Conservation (phyloP, 352 stramenopile species). For the Globisporangium lucens region DNA sequence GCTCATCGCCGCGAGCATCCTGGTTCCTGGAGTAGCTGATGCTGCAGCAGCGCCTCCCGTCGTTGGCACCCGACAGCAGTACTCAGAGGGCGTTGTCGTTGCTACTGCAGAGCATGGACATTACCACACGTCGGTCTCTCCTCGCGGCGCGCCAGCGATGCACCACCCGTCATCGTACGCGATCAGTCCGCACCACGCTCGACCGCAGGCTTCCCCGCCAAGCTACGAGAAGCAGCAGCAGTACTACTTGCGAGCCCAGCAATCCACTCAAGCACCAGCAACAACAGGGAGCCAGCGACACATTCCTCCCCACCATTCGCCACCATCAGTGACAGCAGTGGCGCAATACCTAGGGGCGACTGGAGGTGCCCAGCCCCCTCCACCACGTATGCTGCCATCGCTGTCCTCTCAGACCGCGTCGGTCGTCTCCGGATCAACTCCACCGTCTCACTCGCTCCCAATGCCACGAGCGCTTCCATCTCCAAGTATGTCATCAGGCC, state of each 20-base stretch:
- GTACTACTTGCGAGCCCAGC: constrained; percentile 3
- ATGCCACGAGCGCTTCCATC: constrained; percentile 9
- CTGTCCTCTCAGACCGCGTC: too few relatives aligned
- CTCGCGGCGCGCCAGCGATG: constrained; percentile 7
- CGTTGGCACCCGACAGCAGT: neutral
- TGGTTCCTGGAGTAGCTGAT: constrained; percentile 1
- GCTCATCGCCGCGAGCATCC: constrained; percentile 11
- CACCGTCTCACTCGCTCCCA: neutral
- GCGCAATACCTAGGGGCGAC: too few relatives aligned
- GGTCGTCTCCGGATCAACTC: neutral
- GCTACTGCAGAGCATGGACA: neutral
- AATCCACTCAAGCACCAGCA: neutral
- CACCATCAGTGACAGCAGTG: too few relatives aligned
- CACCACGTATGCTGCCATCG: too few relatives aligned
- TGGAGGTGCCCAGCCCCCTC: too few relatives aligned
- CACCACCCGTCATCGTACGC: constrained; percentile 13
- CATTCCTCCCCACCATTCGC: too few relatives aligned
- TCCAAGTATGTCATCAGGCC: neutral
- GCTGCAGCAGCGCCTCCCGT: neutral
- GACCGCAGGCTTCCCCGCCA: neutral
- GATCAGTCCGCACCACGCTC: constrained; percentile 17
- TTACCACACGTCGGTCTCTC: constrained; percentile 8
- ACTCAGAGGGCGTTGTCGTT: neutral
- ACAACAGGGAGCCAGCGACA: too few relatives aligned
- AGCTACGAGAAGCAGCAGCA: neutral